Evolutionary conservation across 352 stramenopile genomes (phyloP).

Genomic region (Phytophthora rubi): DNA sequence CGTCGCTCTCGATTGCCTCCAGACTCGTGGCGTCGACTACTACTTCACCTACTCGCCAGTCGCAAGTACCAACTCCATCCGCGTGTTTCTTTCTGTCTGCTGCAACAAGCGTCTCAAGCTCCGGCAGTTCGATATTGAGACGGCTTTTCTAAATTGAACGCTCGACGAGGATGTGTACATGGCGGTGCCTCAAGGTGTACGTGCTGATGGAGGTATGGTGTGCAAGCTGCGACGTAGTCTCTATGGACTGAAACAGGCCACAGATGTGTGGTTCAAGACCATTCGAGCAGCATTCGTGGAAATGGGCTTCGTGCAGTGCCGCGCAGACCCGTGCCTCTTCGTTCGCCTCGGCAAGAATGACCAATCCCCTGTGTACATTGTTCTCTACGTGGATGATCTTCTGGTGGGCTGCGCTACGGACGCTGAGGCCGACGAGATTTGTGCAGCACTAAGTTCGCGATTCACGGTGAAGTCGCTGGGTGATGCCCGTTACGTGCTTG

Average conservation of each 20-base stretch:
- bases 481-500: constrained; percentile 21
- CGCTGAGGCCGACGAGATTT: constrained; percentile 2
- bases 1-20: constrained; percentile 29
- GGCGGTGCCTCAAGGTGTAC: constrained; percentile 19
- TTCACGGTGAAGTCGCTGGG: constrained; percentile 26
- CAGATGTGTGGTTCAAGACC: constrained; percentile 37
- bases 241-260: constrained; percentile 45
- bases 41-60: constrained; percentile 37
- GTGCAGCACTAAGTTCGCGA: not conserved
- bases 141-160: constrained; percentile 43
- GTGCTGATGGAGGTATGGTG: constrained; percentile 12
- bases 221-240: constrained; percentile 35
- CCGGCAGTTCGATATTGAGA: constrained; percentile 37
- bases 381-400: constrained; percentile 26
- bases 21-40: constrained; percentile 32
- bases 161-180: constrained; percentile 43
- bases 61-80: constrained; percentile 25
- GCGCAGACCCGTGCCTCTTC: not conserved
- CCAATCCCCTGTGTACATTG: constrained; percentile 6
- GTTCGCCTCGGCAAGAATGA: not conserved
- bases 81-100: constrained; percentile 33
- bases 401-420: constrained; percentile 18
- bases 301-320: constrained; percentile 9
- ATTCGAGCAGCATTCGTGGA: constrained; percentile 14
- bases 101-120: constrained; percentile 21